Percentiles rank a stretch among this genome's conserved stretches.
These are phyloP conservation scores for Boletus subparvulus DNA, from an alignment of 768 basidiomycete genomes.

Conservation along the genomic window DNA sequence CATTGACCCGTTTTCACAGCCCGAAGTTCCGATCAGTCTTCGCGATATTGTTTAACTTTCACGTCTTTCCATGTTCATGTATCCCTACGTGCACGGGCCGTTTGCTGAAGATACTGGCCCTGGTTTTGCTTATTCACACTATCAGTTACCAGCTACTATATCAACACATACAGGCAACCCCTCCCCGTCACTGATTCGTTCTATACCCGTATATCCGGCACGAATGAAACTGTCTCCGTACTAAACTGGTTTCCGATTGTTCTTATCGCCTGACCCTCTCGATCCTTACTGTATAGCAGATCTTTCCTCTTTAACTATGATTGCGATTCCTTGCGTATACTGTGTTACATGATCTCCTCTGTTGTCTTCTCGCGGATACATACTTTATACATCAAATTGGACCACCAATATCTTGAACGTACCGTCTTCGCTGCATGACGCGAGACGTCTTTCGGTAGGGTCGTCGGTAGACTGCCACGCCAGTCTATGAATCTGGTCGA, in stretches of 20 bases:
- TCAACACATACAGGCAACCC: conserved; percentile 45
- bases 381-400: conserved; percentile 50
- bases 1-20: conserved; percentile 45
- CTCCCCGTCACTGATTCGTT: conserved; percentile 37
- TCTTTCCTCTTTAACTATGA: conserved; percentile 22
- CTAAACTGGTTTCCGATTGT: conserved; percentile 31
- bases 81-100: conserved; percentile 69
- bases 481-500: conserved; percentile 75
- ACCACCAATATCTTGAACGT: conserved; percentile 76
- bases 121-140: conserved; percentile 38
- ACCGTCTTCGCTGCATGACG: conserved; percentile 91
- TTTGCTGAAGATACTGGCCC: conserved; percentile 33
- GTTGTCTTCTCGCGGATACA: conserved; percentile 23
- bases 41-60: conserved; percentile 79
- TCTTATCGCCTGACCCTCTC: conserved; percentile 41
- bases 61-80: conserved; percentile 60
- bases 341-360: conserved; percentile 28
- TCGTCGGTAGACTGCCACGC: conserved; percentile 65
- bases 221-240: conserved; percentile 65
- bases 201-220: conserved; percentile 72
- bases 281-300: conserved; percentile 63
- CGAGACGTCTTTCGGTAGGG: conserved; percentile 51
- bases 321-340: conserved; percentile 23
- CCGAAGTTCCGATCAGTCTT: conserved; percentile 88
- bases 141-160: conserved; percentile 48